Base-by-base conservation (phyloP, 352 stramenopile species). In the Paralagenidium karlingii region DNA sequence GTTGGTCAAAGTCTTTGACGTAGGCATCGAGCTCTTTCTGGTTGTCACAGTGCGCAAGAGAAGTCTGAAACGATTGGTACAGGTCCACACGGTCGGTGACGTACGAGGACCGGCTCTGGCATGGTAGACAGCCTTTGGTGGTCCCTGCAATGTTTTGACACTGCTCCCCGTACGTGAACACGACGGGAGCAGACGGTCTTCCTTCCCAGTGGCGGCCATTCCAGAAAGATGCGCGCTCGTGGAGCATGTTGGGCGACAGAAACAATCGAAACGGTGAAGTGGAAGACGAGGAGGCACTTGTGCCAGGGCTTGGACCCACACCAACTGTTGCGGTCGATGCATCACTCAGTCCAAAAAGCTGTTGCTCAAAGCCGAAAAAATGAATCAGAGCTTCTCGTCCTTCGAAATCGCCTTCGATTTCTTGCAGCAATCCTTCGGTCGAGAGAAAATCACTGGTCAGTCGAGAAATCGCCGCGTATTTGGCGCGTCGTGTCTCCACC, bases 401-500 rank as follows among this genome's bases (percentile, higher is more conserved):
- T 69, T 90, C 76, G 47, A 87, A 90, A 27, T 87, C 73, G 8
- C 76, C 76, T 48, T 90, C 76, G 13, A 90, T 40, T 38, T 90
- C 76, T 13, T 63, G 58, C 21, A 86, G 38, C 1, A 86, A 37
- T 3, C 81, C 63, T 25, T 82, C 65, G 20, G 60, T 94, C 21
- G 68, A 70, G 13, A 96, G 40, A 43, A 93, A 96, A 43, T 98
- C 92, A 33, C 63, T 53, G 1, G 81, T 94, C 1, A 98, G 63
- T 12, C 65, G 58, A 28, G 76, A 94, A 34, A 98, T 86, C 16
- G 90, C 80, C 12, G 98, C 61, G 56, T 94, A 98, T 50, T 98
- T 98, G 24, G 94, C 80, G 20, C 92, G 53, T 11, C 94, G 67
- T 16, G 57, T 63, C 55, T 98, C 80, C 0, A 97, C 77, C 8